These are phyloP conservation scores for Monosporascus sp. DNA, from an alignment of 2,329 filamentous ascomycete genomes.

Conservation along the genomic window DNA sequence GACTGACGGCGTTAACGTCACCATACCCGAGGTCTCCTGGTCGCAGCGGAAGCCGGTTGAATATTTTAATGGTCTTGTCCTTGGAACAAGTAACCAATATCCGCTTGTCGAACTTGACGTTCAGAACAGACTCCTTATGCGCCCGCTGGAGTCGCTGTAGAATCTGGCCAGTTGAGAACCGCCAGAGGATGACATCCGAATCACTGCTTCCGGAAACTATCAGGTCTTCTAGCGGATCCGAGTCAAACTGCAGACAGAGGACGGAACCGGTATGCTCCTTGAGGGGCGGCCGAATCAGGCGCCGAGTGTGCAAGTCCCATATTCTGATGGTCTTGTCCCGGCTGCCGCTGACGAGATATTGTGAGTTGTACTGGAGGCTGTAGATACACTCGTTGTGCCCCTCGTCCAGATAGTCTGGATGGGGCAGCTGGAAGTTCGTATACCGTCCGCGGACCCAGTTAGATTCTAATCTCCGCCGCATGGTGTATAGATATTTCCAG, in stretches of 20 bases:
- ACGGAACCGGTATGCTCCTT: conserved; percentile 79
- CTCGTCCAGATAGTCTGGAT: conserved; percentile 73
- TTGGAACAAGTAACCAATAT: conserved; percentile 97
- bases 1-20: conserved; percentile 37
- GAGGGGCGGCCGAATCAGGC: conserved; percentile 70
- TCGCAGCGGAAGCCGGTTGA: conserved; percentile 70
- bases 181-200: conserved; percentile 85
- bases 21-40: conserved; percentile 55
- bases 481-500: conserved; percentile 90
- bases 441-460: conserved; percentile 87
- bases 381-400: conserved; percentile 93
- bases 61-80: conserved; percentile 94
- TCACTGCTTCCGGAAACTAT: conserved; percentile 96
- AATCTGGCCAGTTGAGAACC: conserved; percentile 82
- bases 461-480: conserved; percentile 75
- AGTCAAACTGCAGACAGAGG: conserved; percentile 91
- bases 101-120: conserved; percentile 84
- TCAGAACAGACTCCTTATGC: conserved; percentile 86
- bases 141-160: conserved; percentile 71
- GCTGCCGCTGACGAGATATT: conserved; percentile 89
- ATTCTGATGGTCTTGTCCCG: conserved; percentile 82
- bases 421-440: conserved; percentile 84
- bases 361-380: conserved; percentile 80
- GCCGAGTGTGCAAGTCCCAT: conserved; percentile 80
- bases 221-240: conserved; percentile 78